Base-by-base conservation (phyloP, 495 filamentous ascomycete species). In the Hyaloscypha bicolor region DNA sequence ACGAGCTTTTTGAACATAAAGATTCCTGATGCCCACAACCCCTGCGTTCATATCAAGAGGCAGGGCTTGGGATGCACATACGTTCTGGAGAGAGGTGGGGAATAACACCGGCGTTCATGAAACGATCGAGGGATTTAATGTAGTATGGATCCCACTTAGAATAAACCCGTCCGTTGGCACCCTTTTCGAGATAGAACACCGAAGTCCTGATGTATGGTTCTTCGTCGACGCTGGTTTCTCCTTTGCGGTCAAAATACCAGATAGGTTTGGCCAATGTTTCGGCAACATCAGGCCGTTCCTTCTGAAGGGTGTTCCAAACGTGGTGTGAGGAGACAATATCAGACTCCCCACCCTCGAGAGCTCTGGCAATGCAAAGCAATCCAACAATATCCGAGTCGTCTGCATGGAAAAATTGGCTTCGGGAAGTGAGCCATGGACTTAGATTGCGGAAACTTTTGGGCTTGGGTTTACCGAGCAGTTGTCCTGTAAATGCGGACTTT, bases 221-320 rank as follows among this genome's bases (percentile, higher is more conserved):
- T 77, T 96, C 81, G 32, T 91, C 92, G 45, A 82, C 80, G 39
- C 84, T 88, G 2, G 84, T 87, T 79, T 96, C 93, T 53, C 93
- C 93, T 78, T 97, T 97, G 67, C 93, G 91, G 76, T 97, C 93
- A 74, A 97, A 95, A 79, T 95, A 96, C 93, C 93, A 97, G 71
- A 90, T 87, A 0, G 93, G 92, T 65, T 87, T 78, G 3, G 89
- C 88, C 59, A 97, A 80, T 37, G 86, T 86, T 76, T 89, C 85
- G 0, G 91, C 85, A 9, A 96, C 89, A 69, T 95, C 93, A 0
- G 93, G 93, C 5, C 90, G 86, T 75, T 93, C 88, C 9, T 68
- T 72, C 74, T 91, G 88, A 8, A 97, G 82, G 19, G 81, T 82
- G 76, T 96, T 96, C 84, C 89, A 97, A 65, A 97, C 89, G 64